Evolutionary conservation across 2,329 filamentous ascomycete genomes (phyloP), one percentile per base, ranked within the genome.

Genomic region (Fusarium sp.): DNA sequence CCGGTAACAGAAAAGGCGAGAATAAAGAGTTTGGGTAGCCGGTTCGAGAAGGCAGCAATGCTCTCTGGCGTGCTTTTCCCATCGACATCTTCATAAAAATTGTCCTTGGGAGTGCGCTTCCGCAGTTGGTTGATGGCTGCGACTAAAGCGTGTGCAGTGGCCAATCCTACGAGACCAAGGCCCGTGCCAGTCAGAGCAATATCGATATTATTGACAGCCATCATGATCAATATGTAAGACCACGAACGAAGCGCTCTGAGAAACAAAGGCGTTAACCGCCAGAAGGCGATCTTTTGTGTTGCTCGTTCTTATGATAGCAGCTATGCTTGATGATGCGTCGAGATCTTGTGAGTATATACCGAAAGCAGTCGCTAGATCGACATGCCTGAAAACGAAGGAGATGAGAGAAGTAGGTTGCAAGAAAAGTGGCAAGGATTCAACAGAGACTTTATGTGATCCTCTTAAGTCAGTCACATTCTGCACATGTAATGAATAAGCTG

Each of bases 21-120:
- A 46, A 92, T 82, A 24, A 83, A 76, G 6, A 82, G 66, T 76
- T 91, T 91, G 57, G 89, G 85, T 61, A 84, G 74, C 61, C 82
- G 87, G 68, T 88, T 86, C 29, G 90, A 91, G 76, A 90, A 94
- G 42, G 83, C 84, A 24, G 85, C 84, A 55, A 89, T 77, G 3
- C 89, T 89, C 75, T 91, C 89, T 43, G 87, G 84, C 0, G 89
- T 91, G 32, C 90, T 91, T 68, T 86, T 84, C 51, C 92, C 92
- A 79, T 95, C 92, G 66, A 85, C 81, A 75, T 95, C 92, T 72
- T 89, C 82, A 75, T 94, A 94, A 15, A 84, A 81, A 14, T 85
- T 80, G 43, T 85, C 81, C 61, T 80, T 80, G 11, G 80, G 78
- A 7, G 75, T 76, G 25, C 78, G 77, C 42, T 77, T 73, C 32